These are phyloP conservation scores for Xylaria telfairii DNA, from an alignment of 495 filamentous ascomycete species.

Conservation along the genomic window DNA sequence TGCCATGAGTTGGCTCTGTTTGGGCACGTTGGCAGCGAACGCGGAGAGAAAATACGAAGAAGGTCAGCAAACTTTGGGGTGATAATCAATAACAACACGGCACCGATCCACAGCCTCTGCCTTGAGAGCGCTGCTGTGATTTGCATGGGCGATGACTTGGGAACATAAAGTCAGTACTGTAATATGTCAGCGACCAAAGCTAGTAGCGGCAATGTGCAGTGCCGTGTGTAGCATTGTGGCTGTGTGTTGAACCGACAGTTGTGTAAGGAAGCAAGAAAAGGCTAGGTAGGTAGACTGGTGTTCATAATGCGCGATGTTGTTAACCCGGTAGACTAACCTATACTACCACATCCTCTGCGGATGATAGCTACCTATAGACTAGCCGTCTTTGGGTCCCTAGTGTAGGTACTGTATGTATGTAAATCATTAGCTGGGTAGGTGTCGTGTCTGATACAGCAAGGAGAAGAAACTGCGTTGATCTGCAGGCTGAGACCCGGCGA, in stretches of 20 bases:
- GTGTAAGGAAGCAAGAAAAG: background rate
- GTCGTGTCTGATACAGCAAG: constrained; percentile 4
- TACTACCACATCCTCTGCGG: too few species aligned
- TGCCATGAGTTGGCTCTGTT: background rate
- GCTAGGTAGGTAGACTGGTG: background rate
- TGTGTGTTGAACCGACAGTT: background rate
- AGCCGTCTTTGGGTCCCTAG: background rate
- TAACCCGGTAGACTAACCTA: background rate
- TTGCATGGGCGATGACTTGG: background rate
- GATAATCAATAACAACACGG: background rate
- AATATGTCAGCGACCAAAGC: too few species aligned
- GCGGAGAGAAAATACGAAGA: background rate
- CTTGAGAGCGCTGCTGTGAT: background rate
- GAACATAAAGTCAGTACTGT: background rate
- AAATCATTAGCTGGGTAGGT: background rate
- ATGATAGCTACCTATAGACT: too few species aligned
- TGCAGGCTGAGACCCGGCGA: constrained; percentile 45
- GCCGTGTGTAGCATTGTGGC: background rate
- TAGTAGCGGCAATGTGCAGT: constrained; percentile 1
- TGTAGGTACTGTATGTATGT: background rate
- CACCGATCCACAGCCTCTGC: background rate
- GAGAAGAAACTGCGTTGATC: constrained; percentile 34
- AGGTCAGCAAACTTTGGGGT: background rate
- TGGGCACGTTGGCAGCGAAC: background rate
- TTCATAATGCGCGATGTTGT: background rate